phyloP scores from a whole-genome alignment of 257 asterid genomes.

The Plantago elongata region DNA sequence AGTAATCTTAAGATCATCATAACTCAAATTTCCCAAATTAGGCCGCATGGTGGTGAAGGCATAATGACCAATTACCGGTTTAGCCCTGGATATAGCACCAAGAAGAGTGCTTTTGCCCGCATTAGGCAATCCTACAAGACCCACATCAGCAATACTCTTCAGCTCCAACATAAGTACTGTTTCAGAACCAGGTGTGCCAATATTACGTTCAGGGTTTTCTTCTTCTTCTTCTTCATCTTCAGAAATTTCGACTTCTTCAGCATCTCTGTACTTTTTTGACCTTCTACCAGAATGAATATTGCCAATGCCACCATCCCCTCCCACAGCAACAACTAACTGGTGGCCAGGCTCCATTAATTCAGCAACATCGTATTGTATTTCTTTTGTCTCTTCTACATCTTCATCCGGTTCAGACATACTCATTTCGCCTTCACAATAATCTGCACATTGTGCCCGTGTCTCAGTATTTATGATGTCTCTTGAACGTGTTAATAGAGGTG shows the following conservation, averaged over 20 bases:
- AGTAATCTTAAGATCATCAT: constrained; percentile 65
- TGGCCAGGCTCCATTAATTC: constrained; percentile 83
- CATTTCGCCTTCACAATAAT: constrained; percentile 30
- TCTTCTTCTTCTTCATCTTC: constrained; percentile 41
- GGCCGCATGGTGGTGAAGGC: constrained; percentile 97
- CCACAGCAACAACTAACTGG: constrained; percentile 61
- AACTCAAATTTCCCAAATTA: constrained; percentile 67
- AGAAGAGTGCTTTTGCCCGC: constrained; percentile 97
- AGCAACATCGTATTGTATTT: constrained; percentile 58
- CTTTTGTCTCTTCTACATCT: constrained; percentile 33
- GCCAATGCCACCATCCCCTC: constrained; percentile 92
- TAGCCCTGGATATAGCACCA: constrained; percentile 84
- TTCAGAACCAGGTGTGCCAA: constrained; percentile 70
- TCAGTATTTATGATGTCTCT: constrained; percentile 22
- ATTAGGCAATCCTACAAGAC: constrained; percentile 94
- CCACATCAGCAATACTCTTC: constrained; percentile 91
- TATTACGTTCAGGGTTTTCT: constrained; percentile 20
- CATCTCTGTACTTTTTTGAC: constrained; percentile 25
- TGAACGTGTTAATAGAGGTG: constrained; percentile 26
- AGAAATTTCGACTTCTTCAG: constrained; percentile 25
- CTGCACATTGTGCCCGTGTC: constrained; percentile 32
- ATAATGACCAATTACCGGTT: constrained; percentile 74
- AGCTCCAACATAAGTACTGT: constrained; percentile 67
- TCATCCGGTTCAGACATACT: constrained; percentile 37
- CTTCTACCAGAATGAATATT: constrained; percentile 37